A percentile compares a stretch with the other conserved stretches of the same genome.
phyloP scores from a whole-genome alignment of 2,329 filamentous ascomycete genomes.

The Colletotrichum gigasporum region DNA sequence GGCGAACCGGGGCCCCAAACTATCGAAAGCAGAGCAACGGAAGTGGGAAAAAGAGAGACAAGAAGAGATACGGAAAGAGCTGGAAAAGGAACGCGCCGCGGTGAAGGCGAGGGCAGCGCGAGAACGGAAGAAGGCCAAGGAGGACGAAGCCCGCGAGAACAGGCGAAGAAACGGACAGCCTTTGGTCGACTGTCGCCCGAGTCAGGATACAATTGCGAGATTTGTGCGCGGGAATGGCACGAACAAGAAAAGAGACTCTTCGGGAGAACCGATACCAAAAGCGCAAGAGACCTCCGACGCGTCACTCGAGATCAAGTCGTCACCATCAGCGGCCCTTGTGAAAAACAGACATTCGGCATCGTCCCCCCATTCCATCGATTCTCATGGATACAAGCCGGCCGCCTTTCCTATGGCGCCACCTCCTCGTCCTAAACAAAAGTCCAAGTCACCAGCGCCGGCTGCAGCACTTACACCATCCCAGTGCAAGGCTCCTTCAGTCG shows the following conservation, averaged over 20 bases:
- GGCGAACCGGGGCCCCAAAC: constrained; percentile 46
- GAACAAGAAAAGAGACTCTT: constrained; percentile 39
- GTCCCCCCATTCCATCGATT: not conserved
- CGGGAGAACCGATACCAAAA: constrained; percentile 12
- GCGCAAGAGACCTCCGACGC: not conserved
- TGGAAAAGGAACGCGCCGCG: constrained; percentile 58
- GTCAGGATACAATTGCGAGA: constrained; percentile 65
- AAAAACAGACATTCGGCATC: not conserved
- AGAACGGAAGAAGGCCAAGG: constrained; percentile 66
- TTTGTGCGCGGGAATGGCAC: constrained; percentile 55
- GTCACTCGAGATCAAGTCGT: constrained; percentile 7
- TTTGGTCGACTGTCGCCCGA: constrained; percentile 62
- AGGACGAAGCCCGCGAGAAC: constrained; percentile 56
- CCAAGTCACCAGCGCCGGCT: not conserved
- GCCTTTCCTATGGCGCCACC: not conserved
- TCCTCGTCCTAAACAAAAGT: not conserved
- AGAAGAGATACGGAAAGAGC: constrained; percentile 63
- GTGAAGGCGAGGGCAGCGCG: constrained; percentile 58
- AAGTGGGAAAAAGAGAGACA: constrained; percentile 50
- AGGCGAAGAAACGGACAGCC: constrained; percentile 63
- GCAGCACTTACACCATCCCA: not conserved
- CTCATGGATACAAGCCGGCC: not conserved
- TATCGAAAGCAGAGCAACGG: constrained; percentile 55
- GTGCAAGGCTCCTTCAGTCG: not conserved
- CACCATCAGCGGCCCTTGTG: not conserved